Evolutionary conservation across 1,284 basidiomycete species (phyloP), one percentile per base, ranked within the genome.

Genomic region (Calocybe gambosa): DNA sequence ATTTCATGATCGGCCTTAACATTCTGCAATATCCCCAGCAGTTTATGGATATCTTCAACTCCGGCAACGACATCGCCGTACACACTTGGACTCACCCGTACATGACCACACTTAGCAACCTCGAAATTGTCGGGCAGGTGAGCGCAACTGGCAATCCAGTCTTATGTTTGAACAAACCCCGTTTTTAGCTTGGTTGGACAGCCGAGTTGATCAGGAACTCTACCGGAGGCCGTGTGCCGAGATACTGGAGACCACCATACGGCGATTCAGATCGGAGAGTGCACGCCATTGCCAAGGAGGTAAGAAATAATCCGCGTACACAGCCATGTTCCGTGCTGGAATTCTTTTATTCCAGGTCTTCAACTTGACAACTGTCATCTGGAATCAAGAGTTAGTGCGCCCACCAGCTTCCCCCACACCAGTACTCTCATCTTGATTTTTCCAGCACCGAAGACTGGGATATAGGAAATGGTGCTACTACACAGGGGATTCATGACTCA

Each of bases 11-110:
- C 55, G 90, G 90, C 21, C 56, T 70, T 25, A 83, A 89, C 58
- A 85, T 93, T 52, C 57, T 83, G 25, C 48, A 63, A 41, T 68
- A 84, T 60, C 74, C 78, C 7, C 60, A 71, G 20, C 57, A 73
- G 39, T 87, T 91, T 63, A 50, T 65, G 45, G 57, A 62, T 10
- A 78, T 78, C 2, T 80, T 77, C 56, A 61, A 72, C 19, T 70
- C 70, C 42, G 66, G 73, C 13, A 70, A 75, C 46, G 86, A 89
- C 53, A 78, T 91, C 46, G 86, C 80, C 15, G 80, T 87, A 5
- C 88, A 91, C 62, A 91, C 89, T 0, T 92, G 77, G 75, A 81
- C 82, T 0, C 88, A 90, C 56, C 85, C 78, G 28, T 85, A 82
- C 67, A 89, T 88, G 82, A 89, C 90, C 6, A 82, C 85, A 1